A percentile compares a stretch with the other conserved stretches of the same genome.
These are phyloP conservation scores for Aphanomyces astaci DNA, from an alignment of 352 stramenopile species.

Conservation along the genomic window DNA sequence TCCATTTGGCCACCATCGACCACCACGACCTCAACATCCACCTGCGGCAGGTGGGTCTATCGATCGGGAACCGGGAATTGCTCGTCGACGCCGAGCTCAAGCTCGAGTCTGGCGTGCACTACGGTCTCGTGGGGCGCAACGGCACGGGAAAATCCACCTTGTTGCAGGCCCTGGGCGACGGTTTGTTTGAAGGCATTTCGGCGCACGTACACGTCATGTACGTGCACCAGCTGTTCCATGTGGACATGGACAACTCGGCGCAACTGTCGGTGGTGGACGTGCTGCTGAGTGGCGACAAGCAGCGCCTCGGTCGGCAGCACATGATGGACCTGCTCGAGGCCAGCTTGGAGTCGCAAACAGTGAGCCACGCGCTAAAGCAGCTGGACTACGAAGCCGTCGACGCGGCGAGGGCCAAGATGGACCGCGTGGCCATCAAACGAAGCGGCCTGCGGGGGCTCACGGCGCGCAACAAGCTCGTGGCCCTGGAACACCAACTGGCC, in stretches of 20 bases:
- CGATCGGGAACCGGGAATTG: constrained; percentile 29
- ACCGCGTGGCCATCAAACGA: constrained; percentile 37
- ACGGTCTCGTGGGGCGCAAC: constrained; percentile 84
- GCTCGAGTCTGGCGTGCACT: constrained; percentile 57
- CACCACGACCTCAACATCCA: constrained; percentile 6
- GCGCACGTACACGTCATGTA: constrained; percentile 45
- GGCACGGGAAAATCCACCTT: constrained; percentile 88
- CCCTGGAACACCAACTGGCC: constrained; percentile 31
- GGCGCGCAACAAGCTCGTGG: constrained; percentile 33
- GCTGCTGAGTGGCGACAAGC: constrained; percentile 4
- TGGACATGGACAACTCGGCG: constrained; percentile 5
- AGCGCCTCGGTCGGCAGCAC: constrained; percentile 13
- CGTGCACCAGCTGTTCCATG: constrained; percentile 41
- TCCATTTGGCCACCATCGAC: neutral
- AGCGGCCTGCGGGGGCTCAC: constrained; percentile 46
- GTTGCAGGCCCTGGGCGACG: constrained; percentile 86
- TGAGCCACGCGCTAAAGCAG: neutral
- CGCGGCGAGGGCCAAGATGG: constrained; percentile 36
- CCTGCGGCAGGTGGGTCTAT: neutral
- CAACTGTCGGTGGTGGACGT: neutral
- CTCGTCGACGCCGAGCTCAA: constrained; percentile 63
- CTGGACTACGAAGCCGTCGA: constrained; percentile 26
- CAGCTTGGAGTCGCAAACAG: constrained; percentile 21
- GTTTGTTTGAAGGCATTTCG: constrained; percentile 57
- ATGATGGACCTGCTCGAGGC: constrained; percentile 36